phyloP scores from a whole-genome alignment of 2,329 filamentous ascomycete species.

The Colletotrichum endophyticum region DNA sequence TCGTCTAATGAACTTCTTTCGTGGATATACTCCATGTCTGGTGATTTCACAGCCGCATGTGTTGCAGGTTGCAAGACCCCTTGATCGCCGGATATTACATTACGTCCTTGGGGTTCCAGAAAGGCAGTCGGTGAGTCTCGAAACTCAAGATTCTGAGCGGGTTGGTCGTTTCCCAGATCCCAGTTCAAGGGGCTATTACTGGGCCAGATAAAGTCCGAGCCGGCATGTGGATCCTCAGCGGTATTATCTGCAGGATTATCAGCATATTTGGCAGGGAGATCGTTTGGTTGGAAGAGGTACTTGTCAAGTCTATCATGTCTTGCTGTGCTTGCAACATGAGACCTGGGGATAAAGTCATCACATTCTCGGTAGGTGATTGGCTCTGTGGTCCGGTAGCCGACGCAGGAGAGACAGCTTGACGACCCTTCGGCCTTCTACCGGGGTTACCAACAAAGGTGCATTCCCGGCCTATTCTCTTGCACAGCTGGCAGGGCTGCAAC shows the following conservation, averaged over 20 bases:
- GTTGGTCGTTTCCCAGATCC: not conserved
- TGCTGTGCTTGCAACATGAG: not conserved
- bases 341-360: not conserved
- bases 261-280: not conserved
- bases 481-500: conserved; percentile 27
- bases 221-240: not conserved
- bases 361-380: not conserved
- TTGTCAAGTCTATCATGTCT: not conserved
- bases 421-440: not conserved
- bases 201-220: not conserved
- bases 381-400: not conserved
- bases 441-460: conserved; percentile 28
- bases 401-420: not conserved
- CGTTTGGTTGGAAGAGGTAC: not conserved
- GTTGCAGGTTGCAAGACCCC: not conserved
- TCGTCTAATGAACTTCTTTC: not conserved
- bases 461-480: conserved; percentile 23
- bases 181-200: not conserved
- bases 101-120: not conserved
- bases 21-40: not conserved
- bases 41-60: not conserved
- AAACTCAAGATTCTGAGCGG: not conserved
- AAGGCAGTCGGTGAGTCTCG: not conserved
- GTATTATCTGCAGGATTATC: not conserved
- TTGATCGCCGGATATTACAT: not conserved